Evolutionary conservation across 495 filamentous ascomycete species (phyloP).

Genomic region (Penicillium daleae): DNA sequence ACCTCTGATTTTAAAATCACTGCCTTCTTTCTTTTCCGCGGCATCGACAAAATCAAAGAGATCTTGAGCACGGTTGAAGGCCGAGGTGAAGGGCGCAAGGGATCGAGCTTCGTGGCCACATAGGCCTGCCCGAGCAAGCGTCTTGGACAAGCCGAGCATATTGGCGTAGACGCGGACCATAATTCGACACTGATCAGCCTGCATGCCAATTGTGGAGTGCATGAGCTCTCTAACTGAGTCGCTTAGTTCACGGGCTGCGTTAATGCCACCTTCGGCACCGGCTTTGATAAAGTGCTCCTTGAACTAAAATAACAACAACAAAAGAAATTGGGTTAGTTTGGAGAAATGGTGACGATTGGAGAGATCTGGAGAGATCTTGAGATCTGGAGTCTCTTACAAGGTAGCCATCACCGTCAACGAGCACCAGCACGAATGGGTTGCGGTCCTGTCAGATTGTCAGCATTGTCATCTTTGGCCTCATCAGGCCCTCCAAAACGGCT

Average conservation of each 20-base stretch:
- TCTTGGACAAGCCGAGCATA: constrained; percentile 55
- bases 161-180: constrained; percentile 67
- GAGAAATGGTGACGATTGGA: background rate
- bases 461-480: background rate
- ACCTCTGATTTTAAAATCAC: constrained; percentile 64
- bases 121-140: constrained; percentile 51
- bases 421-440: constrained; percentile 7
- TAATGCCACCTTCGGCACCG: constrained; percentile 59
- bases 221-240: constrained; percentile 52
- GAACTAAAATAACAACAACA: constrained; percentile 61
- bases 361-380: constrained; percentile 27
- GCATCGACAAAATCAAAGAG: constrained; percentile 66
- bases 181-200: constrained; percentile 57
- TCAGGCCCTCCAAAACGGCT: background rate
- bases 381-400: constrained; percentile 36
- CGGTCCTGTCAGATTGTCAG: constrained; percentile 10
- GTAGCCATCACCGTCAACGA: constrained; percentile 5
- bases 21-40: constrained; percentile 63
- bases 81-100: constrained; percentile 56
- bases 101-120: constrained; percentile 55
- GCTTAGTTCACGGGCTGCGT: constrained; percentile 57
- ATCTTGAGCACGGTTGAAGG: constrained; percentile 62
- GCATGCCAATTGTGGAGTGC: constrained; percentile 47
- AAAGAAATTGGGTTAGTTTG: constrained; percentile 59
- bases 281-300: constrained; percentile 55